Evolutionary conservation across 2,329 filamentous ascomycete species (phyloP).

Genomic region (Truncatella angustata): DNA sequence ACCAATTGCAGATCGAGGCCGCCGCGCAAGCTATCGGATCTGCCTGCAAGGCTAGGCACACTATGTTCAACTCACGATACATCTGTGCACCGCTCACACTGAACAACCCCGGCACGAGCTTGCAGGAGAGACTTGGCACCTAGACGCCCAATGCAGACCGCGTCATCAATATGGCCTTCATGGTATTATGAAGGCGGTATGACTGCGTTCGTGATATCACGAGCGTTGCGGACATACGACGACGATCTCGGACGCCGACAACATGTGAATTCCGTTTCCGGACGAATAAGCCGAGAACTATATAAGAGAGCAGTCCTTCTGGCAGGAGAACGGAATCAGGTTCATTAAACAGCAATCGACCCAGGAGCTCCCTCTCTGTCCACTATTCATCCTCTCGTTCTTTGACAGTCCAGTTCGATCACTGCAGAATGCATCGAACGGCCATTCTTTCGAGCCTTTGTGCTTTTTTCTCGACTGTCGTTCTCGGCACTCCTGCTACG

Average conservation of each 20-base stretch:
- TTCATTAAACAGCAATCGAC: neutral
- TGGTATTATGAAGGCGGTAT: slow-evolving; percentile 4
- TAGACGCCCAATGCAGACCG: slow-evolving; percentile 2
- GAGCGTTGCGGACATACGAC: neutral
- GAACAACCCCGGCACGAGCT: neutral
- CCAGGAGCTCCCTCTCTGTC: neutral
- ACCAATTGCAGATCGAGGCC: too few relatives aligned
- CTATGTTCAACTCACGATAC: slow-evolving; percentile 1
- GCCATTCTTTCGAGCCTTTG: slow-evolving; percentile 5
- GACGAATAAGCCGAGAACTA: neutral
- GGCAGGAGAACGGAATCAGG: neutral
- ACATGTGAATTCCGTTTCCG: neutral
- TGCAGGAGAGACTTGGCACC: neutral
- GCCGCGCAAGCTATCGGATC: neutral
- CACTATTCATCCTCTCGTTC: neutral
- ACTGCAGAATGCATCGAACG: slow-evolving; percentile 2
- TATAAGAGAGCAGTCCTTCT: neutral
- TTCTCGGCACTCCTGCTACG: neutral
- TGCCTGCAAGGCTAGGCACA: neutral
- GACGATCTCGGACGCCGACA: neutral
- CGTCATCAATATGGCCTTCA: neutral
- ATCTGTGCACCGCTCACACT: neutral
- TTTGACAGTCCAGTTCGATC: neutral
- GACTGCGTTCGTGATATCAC: neutral
- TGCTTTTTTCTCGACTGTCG: neutral